Percentiles rank a stretch among this genome's conserved stretches.
Conservation (phyloP, 2,329 filamentous ascomycete species). For the Akanthomyces lecanii region DNA sequence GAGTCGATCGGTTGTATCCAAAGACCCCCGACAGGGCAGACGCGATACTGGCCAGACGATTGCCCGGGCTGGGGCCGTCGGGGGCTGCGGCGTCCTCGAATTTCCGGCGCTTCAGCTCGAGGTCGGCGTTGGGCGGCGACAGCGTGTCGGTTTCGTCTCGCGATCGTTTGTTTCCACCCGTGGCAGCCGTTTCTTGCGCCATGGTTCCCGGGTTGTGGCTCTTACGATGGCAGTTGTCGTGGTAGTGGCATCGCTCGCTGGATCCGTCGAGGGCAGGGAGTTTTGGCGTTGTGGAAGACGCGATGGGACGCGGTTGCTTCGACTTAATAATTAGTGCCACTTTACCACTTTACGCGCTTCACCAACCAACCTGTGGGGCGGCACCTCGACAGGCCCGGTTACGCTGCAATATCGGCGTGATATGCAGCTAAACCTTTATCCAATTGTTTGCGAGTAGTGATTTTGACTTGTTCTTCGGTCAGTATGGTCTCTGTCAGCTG, state of each 20-base stretch:
- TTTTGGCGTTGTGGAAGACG: slow-evolving; percentile 8
- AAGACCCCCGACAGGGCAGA: slow-evolving; percentile 29
- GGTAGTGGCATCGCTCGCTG: not conserved
- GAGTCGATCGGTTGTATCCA: slow-evolving; percentile 22
- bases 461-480: no score
- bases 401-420: no score
- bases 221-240: not conserved
- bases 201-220: not conserved
- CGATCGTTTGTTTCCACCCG: slow-evolving; percentile 9
- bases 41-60: slow-evolving; percentile 24
- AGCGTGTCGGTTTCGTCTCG: slow-evolving; percentile 9
- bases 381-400: not conserved
- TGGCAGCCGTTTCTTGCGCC: slow-evolving; percentile 1
- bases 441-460: no score
- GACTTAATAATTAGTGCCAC: not conserved
- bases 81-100: not conserved
- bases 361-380: not conserved
- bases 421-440: no score
- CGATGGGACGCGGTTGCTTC: slow-evolving; percentile 10
- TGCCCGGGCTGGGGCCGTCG: not conserved
- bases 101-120: slow-evolving; percentile 12
- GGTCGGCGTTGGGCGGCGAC: slow-evolving; percentile 8
- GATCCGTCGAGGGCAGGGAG: not conserved
- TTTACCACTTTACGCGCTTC: slow-evolving; percentile 7
- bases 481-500: no score